Evolutionary conservation across 2,329 filamentous ascomycete species (phyloP).

Genomic region (Mariannaea elegans): DNA sequence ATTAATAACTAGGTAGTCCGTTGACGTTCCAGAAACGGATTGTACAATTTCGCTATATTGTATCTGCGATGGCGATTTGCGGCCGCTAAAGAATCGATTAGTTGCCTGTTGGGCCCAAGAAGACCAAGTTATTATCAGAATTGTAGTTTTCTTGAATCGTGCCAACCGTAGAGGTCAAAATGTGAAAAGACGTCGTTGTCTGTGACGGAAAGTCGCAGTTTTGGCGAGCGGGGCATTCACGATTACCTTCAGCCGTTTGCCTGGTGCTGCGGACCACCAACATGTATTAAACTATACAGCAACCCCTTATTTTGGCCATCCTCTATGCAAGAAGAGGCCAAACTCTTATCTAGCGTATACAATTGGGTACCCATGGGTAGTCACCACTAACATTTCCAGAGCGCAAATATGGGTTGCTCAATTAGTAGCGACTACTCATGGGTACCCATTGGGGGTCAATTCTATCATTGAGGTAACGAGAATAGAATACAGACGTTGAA

Average conservation of each 20-base stretch:
- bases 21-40: conserved; percentile 30
- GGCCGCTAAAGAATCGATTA: conserved; percentile 29
- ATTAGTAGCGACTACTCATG: neutral
- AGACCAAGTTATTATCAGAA: conserved; percentile 15
- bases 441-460: neutral
- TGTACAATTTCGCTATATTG: conserved; percentile 36
- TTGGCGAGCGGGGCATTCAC: neutral
- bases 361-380: neutral
- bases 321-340: neutral
- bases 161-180: neutral
- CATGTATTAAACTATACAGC: conserved; percentile 12
- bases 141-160: conserved; percentile 8
- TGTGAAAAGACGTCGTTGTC: neutral
- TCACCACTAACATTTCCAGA: neutral
- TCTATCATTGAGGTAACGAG: neutral
- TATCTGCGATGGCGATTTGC: conserved; percentile 33
- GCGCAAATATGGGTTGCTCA: neutral
- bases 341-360: neutral
- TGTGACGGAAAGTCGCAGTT: neutral
- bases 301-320: conserved; percentile 6
- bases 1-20: too few species aligned
- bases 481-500: neutral
- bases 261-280: conserved; percentile 2
- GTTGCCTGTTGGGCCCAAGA: conserved; percentile 24
- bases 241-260: neutral